Base-by-base conservation (phyloP, 495 filamentous ascomycete species). In the Penicillium psychrofluorescens region DNA sequence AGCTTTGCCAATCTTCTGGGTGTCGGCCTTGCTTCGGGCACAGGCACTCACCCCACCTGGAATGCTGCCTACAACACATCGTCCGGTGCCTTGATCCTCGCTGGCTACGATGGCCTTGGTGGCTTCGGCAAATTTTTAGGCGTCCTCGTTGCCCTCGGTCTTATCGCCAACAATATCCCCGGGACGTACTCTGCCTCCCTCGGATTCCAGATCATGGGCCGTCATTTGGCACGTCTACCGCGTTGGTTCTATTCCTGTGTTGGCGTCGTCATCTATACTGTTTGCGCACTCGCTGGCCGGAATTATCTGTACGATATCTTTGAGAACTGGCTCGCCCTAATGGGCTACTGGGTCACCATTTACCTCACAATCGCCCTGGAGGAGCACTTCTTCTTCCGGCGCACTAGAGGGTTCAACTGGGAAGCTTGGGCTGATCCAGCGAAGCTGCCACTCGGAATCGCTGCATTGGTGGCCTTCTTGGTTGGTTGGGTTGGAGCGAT, bases 91-190 rank as follows among this genome's bases (percentile, higher is more conserved):
- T 73, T 90, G 1, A 77, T 89, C 11, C 79, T 85, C 8, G 76
- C 80, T 51, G 84, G 74, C 13, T 85, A 75, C 54, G 65, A 61
- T 3, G 74, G 78, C 0, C 69, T 88, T 0, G 75, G 77, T 32
- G 66, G 64, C 0, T 90, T 90, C 48, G 85, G 85, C 35, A 81
- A 81, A 48, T 84, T 88, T 68, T 84, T 81, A 57, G 73, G 76
- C 14, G 83, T 88, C 1, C 56, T 90, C 12, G 67, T 84, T 8
- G 81, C 83, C 0, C 65, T 90, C 1, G 82, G 85, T 1, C 66
- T 88, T 9, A 80, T 88, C 36, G 77, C 83, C 29, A 90, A 90
- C 56, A 75, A 77, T 29, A 74, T 88, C 30, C 67, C 80, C 0
- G 81, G 83, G 1, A 80, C 79, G 4, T 90, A 89, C 61, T 81